Evolutionary conservation across 2,329 filamentous ascomycete species (phyloP).

Genomic region (Colletotrichum sublineola): DNA sequence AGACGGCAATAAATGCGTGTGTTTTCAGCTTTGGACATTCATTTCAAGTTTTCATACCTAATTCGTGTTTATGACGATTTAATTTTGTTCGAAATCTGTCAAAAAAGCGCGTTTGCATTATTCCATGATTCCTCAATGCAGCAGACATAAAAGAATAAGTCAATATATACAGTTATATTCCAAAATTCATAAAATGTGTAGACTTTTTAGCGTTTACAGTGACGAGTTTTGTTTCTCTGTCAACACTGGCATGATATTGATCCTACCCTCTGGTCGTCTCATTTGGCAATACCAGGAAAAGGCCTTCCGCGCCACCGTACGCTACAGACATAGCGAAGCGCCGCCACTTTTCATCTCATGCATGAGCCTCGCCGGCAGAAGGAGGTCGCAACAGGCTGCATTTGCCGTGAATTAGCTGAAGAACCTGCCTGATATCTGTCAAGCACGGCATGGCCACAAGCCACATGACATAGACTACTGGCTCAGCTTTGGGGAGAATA

Average conservation of each 20-base stretch:
- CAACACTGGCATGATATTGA: too few species aligned
- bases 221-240: neutral
- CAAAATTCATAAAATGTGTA: neutral
- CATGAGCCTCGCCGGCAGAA: neutral
- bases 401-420: neutral
- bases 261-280: neutral
- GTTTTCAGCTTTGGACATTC: neutral
- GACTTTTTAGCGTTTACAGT: too few species aligned
- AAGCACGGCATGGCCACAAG: neutral
- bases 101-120: neutral
- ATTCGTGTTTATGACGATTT: neutral
- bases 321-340: neutral
- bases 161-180: constrained; percentile 11
- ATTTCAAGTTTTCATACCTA: neutral
- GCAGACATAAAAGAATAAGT: neutral
- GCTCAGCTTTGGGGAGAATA: neutral
- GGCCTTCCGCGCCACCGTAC: neutral
- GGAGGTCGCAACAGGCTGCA: neutral
- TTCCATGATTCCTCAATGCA: too few species aligned
- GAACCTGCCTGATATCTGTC: neutral
- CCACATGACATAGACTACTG: constrained; percentile 5
- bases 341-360: neutral
- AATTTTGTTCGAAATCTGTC: neutral
- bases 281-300: neutral
- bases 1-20: neutral